Base-by-base conservation (phyloP, 768 basidiomycete genomes). In the Lentinula detonsa region DNA sequence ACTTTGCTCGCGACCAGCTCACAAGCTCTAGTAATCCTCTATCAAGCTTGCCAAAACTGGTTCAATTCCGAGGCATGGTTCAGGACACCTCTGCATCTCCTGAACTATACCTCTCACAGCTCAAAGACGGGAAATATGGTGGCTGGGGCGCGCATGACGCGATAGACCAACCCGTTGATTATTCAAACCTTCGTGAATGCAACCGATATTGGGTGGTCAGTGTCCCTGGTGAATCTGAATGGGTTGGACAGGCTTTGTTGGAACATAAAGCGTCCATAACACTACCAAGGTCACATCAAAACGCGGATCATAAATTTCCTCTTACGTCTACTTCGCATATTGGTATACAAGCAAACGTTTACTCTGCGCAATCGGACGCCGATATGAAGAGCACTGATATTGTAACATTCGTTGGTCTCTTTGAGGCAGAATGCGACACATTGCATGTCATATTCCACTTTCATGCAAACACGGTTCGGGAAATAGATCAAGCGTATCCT, bases 51-150 rank as follows among this genome's bases (percentile, higher is more conserved):
- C 79, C 84, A 65, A 68, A 69, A 9, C 78, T 93, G 4, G 88
- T 93, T 3, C 77, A 81, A 18, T 92, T 93, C 70, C 80, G 83
- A 35, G 87, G 81, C 28, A 90, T 93, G 87, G 78, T 93, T 34
- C 92, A 94, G 70, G 91, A 93, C 68, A 91, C 90, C 2, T 90
- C 90, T 2, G 68, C 81, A 16, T 84, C 87, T 5, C 81, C 83
- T 0, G 88, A 92, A 68, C 76, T 94, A 63, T 93, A 93, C 71
- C 75, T 90, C 45, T 80, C 84, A 2, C 76, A 68, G 45, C 70
- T 75, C 28, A 60, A 67, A 46, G 70, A 75, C 39, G 77, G 75
- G 1, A 68, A 67, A 46, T 84, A 81, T 60, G 90, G 88, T 31
- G 91, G 91, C n/a, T 93, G 91, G 91, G 91, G 89, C 5, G 72